These are phyloP conservation scores for Dispira parvispora DNA, from an alignment of 192 early-diverging fungal species.

Conservation along the genomic window DNA sequence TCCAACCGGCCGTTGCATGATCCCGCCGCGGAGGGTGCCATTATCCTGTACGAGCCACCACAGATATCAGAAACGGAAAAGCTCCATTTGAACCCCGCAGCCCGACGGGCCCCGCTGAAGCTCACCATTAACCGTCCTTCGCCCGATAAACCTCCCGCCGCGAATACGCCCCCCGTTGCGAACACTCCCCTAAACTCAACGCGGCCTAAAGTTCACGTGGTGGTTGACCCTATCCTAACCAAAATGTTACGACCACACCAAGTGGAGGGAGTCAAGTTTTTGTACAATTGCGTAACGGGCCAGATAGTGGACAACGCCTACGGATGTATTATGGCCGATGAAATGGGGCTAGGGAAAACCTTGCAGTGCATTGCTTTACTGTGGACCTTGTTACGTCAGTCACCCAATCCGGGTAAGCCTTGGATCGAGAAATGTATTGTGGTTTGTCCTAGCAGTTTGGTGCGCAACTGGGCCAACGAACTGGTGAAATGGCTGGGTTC, in stretches of 20 bases:
- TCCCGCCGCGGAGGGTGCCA: conserved; percentile 61
- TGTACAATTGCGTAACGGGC: conserved; percentile 92
- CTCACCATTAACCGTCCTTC: conserved; percentile 12
- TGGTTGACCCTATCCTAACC: conserved; percentile 75
- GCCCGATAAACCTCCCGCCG: conserved; percentile 8
- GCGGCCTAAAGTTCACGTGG: conserved; percentile 44
- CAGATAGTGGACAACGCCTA: conserved; percentile 45
- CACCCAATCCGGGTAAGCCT: conserved; percentile 67
- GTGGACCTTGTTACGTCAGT: conserved; percentile 96
- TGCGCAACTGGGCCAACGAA: conserved; percentile 99
- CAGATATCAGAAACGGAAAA: conserved; percentile 33
- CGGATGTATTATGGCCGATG: conserved; percentile 99
- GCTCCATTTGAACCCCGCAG: conserved; percentile 14
- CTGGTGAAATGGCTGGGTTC: conserved; percentile 88
- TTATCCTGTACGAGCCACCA: conserved; percentile 69
- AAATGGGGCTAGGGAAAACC: conserved; percentile 85
- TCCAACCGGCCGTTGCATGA: conserved; percentile 56
- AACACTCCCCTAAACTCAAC: no score
- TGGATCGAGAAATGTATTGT: conserved; percentile 95
- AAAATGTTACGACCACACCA: conserved; percentile 88
- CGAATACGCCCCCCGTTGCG: conserved; percentile 12
- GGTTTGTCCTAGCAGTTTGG: conserved; percentile 86
- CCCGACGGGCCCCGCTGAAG: conserved; percentile 18
- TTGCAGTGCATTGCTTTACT: conserved; percentile 84
- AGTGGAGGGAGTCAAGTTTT: conserved; percentile 87